Evolutionary conservation across 1,284 basidiomycete species (phyloP).

Genomic region (Hemileia vastatrix): DNA sequence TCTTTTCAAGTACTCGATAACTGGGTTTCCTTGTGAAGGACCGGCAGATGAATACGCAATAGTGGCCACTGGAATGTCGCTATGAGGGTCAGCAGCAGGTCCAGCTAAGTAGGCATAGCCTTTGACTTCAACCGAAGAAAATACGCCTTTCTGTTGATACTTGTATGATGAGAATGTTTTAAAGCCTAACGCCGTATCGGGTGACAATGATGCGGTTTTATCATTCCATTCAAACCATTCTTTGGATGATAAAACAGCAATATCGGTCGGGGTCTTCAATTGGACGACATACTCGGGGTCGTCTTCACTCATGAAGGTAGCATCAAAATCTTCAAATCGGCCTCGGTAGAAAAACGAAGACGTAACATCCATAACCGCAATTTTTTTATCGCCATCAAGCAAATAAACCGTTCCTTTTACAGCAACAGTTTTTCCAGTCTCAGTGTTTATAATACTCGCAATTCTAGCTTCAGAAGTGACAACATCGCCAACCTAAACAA

Average conservation of each 20-base stretch:
- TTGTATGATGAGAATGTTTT: slow-evolving; percentile 71
- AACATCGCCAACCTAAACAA: slow-evolving; percentile 69
- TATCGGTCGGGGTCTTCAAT: slow-evolving; percentile 64
- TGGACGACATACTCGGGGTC: slow-evolving; percentile 78
- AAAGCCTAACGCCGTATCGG: slow-evolving; percentile 80
- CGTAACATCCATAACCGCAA: slow-evolving; percentile 77
- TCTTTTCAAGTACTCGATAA: slow-evolving; percentile 83
- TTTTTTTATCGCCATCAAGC: slow-evolving; percentile 55
- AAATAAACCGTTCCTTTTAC: slow-evolving; percentile 86
- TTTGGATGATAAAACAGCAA: slow-evolving; percentile 87
- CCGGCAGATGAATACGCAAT: slow-evolving; percentile 71
- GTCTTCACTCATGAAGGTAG: slow-evolving; percentile 86
- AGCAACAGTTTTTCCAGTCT: slow-evolving; percentile 65
- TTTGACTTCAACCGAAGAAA: slow-evolving; percentile 66
- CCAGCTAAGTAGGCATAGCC: slow-evolving; percentile 58
- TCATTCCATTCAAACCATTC: slow-evolving; percentile 97
- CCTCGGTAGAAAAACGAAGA: slow-evolving; percentile 97
- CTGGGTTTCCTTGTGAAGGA: slow-evolving; percentile 82
- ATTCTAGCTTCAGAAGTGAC: slow-evolving; percentile 84
- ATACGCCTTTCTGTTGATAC: slow-evolving; percentile 83
- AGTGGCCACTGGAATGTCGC: slow-evolving; percentile 73
- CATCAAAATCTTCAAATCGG: slow-evolving; percentile 79
- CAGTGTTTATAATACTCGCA: slow-evolving; percentile 77
- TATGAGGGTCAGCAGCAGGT: slow-evolving; percentile 28
- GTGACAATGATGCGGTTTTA: slow-evolving; percentile 62